These are phyloP conservation scores for Coemansia sp. DNA, from an alignment of 192 early-diverging fungal species.

Conservation along the genomic window DNA sequence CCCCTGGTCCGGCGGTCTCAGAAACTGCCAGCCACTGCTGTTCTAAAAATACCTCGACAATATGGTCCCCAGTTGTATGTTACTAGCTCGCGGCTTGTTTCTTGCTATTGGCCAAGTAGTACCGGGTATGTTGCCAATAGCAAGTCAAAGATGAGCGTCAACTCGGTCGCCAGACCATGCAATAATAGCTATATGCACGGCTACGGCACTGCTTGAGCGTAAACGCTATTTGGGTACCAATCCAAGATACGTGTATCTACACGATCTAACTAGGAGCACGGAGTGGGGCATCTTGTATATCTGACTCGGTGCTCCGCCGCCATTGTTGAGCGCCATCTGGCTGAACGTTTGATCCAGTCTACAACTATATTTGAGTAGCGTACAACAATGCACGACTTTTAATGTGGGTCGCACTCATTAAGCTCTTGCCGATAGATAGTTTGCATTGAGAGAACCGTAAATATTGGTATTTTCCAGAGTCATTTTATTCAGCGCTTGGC, in stretches of 20 bases:
- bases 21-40: slow-evolving; percentile 6
- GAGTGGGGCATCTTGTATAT: not conserved
- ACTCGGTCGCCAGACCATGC: no score
- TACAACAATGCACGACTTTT: not conserved
- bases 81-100: not conserved
- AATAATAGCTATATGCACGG: not conserved
- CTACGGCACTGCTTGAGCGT: not conserved
- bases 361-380: not conserved
- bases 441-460: not conserved
- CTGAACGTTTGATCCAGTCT: no score
- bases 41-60: slow-evolving; percentile 3
- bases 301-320: not conserved
- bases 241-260: no score
- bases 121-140: not conserved
- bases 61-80: not conserved
- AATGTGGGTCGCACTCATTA: no score
- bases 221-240: not conserved
- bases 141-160: no score
- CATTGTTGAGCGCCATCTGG: no score
- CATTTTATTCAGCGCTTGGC: not conserved
- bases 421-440: no score
- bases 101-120: not conserved
- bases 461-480: not conserved
- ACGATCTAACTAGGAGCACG: no score
- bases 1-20: not conserved